A percentile compares a stretch with the other conserved stretches of the same genome.
Evolutionary conservation across 1,139 yeast genomes (phyloP).

Genomic region (Hyphopichia khmerensis): DNA sequence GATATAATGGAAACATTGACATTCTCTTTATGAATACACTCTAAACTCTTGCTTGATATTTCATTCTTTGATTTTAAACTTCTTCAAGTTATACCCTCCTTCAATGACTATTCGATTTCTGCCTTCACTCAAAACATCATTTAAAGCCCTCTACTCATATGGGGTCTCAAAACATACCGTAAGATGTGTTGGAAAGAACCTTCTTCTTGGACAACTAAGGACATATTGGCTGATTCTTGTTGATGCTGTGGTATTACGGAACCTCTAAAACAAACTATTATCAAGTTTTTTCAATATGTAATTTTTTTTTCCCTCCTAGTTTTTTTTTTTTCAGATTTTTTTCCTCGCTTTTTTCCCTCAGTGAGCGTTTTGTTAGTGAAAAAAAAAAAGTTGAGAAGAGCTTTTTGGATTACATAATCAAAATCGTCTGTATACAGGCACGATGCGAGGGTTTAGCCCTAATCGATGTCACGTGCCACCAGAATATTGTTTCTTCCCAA

Average conservation of each 20-base stretch:
- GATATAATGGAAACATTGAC: too few relatives aligned
- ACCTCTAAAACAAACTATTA: slow-evolving; percentile 1
- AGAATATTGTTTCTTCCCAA: too few relatives aligned
- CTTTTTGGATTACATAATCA: not conserved
- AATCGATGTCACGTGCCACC: not conserved
- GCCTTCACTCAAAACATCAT: too few relatives aligned
- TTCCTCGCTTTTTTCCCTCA: not conserved
- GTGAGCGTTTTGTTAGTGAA: not conserved
- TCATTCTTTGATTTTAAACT: too few relatives aligned
- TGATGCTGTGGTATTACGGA: slow-evolving; percentile 2
- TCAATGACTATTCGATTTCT: too few relatives aligned
- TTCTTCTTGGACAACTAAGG: slow-evolving; percentile 98
- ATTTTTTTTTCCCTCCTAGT: slow-evolving; percentile 2
- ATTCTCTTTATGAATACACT: too few relatives aligned
- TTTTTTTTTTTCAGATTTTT: not conserved
- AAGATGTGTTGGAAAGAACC: slow-evolving; percentile 99
- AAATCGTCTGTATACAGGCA: not conserved
- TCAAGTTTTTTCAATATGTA: slow-evolving; percentile 1
- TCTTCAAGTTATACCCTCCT: too few relatives aligned
- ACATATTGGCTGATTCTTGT: slow-evolving; percentile 55
- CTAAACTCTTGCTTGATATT: too few relatives aligned
- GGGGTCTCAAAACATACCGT: slow-evolving; percentile 66
- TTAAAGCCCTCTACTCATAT: too few relatives aligned
- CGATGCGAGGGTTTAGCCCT: slow-evolving; percentile 18
- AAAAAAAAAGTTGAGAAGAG: not conserved